Base-by-base conservation (phyloP, 768 basidiomycete species). In the Phylloporus sp. region DNA sequence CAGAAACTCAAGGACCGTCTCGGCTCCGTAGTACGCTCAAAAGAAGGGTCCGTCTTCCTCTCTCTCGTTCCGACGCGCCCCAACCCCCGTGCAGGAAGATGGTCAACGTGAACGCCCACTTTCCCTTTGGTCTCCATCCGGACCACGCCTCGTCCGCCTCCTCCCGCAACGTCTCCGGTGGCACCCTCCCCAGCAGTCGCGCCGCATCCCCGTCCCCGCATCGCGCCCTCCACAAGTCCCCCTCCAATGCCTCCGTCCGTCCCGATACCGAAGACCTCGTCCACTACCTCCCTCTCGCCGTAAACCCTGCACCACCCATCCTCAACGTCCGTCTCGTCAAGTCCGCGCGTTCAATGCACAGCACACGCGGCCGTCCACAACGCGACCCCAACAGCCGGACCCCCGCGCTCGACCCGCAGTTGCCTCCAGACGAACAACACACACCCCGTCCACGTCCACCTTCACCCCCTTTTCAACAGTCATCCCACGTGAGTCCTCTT, bases 31-130 rank as follows among this genome's bases (percentile, higher is more conserved):
- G 80, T 84, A 22, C 77, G 79, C 5, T 63, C 76, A 3, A 81
- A 79, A 57, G 79, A 82, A 65, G 75, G 79, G 82, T 82, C 48
- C 49, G 75, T 69, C 23, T 9, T 14, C 33, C 15, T 9, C 45
- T 20, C 42, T 15, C 34, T 32, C 27, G 27, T n/a, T n/a, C 34
- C 23, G 22, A 42, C 6, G 27, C 22, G 11, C 35, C 6, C 36
- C 49, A 24, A 24, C 44, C 41, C 13, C 40, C 44, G 23, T n/a
- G 27, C 61, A 85, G 82, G 26, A 82, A 78, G 73, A 84, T 85
- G 83, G 82, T 85, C 53, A 83, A 84, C 46, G 75, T 85, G 13
- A 74, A 75, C 45, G 76, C 79, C 2, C 73, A 71, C 20, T 69
- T 78, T 22, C 82, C 82, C 0, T 84, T 85, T 66, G 78, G 80